Percentiles rank a stretch among this genome's conserved stretches.
phyloP scores from a whole-genome alignment of 441 rosid species.

The Croton laevigatus region DNA sequence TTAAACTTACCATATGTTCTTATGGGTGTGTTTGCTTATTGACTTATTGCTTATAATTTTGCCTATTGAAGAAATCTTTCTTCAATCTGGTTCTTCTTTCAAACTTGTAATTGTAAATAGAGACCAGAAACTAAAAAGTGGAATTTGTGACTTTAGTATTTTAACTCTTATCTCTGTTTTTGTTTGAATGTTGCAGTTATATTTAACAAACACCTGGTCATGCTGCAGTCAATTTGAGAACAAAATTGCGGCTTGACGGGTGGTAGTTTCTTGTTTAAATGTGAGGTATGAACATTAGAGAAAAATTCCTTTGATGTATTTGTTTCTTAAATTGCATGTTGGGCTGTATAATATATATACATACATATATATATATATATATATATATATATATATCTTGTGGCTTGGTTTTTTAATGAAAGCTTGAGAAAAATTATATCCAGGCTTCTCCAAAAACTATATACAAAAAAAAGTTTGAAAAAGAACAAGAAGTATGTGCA shows the following conservation, averaged over 20 bases:
- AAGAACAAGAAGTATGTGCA: slow-evolving; percentile 38
- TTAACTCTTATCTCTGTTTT: neutral
- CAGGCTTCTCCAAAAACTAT: slow-evolving; percentile 39
- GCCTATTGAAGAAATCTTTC: neutral
- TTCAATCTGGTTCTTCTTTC: neutral
- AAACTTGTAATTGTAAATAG: neutral
- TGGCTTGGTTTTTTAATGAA: slow-evolving; percentile 45
- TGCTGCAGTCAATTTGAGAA: slow-evolving; percentile 51
- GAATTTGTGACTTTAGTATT: neutral
- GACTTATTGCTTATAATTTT: no score
- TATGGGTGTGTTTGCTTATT: no score
- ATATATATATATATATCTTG: no score
- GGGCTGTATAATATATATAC: neutral
- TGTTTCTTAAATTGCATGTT: neutral
- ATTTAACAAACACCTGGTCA: slow-evolving; percentile 49
- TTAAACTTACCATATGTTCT: neutral
- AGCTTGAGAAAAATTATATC: slow-evolving; percentile 44
- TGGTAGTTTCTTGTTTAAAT: slow-evolving; percentile 49
- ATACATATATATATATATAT: no score
- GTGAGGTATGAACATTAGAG: slow-evolving; percentile 41
- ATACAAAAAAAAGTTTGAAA: slow-evolving; percentile 22
- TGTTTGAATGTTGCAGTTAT: slow-evolving; percentile 38
- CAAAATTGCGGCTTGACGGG: slow-evolving; percentile 56
- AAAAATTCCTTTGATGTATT: neutral
- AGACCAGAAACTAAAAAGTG: neutral